Conservation (phyloP, 495 filamentous ascomycete genomes). For the Poronia punctata region DNA sequence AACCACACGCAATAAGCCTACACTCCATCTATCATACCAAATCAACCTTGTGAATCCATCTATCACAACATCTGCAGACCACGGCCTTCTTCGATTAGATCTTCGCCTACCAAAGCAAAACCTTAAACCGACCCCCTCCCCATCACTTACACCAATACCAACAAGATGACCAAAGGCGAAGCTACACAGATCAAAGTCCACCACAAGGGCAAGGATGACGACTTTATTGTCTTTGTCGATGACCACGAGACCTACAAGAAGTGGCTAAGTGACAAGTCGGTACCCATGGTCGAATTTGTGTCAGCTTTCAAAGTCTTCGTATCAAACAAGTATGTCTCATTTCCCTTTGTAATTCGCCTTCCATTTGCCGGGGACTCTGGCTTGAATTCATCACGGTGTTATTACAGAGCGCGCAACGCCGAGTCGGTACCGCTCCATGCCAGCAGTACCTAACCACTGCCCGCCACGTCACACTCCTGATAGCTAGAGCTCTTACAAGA, state of each 20-base stretch:
- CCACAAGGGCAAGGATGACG: conserved; percentile 81
- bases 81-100: conserved; percentile 1
- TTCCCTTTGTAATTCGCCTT: no score
- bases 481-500: no score
- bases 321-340: conserved; percentile 86
- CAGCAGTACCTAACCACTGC: no score
- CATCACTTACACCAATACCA: conserved; percentile 10
- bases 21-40: background rate
- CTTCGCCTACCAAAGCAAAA: background rate
- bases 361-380: no score
- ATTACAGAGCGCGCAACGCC: no score
- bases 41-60: background rate
- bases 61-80: background rate
- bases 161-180: conserved; percentile 75
- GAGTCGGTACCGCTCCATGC: no score
- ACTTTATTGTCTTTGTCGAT: conserved; percentile 89
- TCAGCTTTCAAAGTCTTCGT: conserved; percentile 85
- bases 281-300: conserved; percentile 78
- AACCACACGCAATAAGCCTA: background rate
- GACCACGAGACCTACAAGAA: conserved; percentile 61
- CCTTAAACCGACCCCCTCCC: background rate
- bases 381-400: no score
- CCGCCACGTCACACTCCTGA: no score
- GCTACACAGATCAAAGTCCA: conserved; percentile 69
- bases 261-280: conserved; percentile 74